Conservation (phyloP, 2,329 filamentous ascomycete genomes). For the Echinosphaeria canescens region DNA sequence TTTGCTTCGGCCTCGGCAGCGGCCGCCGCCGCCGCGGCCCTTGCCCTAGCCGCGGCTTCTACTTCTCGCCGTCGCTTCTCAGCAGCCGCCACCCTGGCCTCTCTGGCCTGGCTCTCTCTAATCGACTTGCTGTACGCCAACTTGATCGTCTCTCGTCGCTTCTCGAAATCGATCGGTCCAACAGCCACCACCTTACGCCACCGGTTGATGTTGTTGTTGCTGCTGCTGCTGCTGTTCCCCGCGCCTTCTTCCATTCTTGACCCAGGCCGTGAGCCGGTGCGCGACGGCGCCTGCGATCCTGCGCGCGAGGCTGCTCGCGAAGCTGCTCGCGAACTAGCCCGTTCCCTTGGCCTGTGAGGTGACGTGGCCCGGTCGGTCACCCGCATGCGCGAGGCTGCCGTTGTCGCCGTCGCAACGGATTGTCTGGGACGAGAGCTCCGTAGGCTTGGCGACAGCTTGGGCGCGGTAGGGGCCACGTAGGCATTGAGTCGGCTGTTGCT, state of each 20-base stretch:
- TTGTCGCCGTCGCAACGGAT: conserved; percentile 53
- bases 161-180: conserved; percentile 67
- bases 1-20: conserved; percentile 2
- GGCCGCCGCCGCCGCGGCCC: conserved; percentile 8
- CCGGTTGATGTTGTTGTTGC: no score
- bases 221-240: no score
- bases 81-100: conserved; percentile 27
- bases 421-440: conserved; percentile 67
- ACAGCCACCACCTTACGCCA: conserved; percentile 28
- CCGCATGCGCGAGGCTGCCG: conserved; percentile 46
- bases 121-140: conserved; percentile 74
- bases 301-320: neutral
- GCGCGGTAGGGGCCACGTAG: conserved; percentile 41
- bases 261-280: no score
- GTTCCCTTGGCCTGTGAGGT: conserved; percentile 13
- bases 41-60: conserved; percentile 12
- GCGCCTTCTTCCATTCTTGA: no score
- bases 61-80: conserved; percentile 28
- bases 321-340: conserved; percentile 7
- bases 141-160: conserved; percentile 61
- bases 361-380: conserved; percentile 33
- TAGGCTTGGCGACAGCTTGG: conserved; percentile 57
- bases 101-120: conserved; percentile 44
- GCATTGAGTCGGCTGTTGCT: conserved; percentile 44
- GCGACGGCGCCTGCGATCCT: no score